phyloP scores from a whole-genome alignment of 768 basidiomycete species.

The Glaciozyma martinii region DNA sequence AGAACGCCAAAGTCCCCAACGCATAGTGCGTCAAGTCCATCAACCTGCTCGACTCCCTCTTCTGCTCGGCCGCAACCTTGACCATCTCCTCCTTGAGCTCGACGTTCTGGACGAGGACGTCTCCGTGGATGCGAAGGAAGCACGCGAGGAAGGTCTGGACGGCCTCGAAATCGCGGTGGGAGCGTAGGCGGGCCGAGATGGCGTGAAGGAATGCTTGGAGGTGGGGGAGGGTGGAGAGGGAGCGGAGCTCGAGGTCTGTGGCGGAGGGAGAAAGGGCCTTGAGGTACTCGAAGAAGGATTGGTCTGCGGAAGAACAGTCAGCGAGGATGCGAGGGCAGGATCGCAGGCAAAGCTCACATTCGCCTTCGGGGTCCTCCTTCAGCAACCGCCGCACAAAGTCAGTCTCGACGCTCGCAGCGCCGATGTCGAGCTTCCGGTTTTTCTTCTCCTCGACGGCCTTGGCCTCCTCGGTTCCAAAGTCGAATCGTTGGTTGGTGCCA shows the following conservation, averaged over 20 bases:
- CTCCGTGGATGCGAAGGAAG: conserved; percentile 75
- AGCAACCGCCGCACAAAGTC: conserved; percentile 60
- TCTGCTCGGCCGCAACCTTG: conserved; percentile 56
- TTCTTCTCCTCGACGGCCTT: conserved; percentile 41
- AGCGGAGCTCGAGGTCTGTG: conserved; percentile 80
- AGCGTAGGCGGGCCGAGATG: conserved; percentile 59
- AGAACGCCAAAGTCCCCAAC: conserved; percentile 41
- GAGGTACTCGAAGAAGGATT: conserved; percentile 69
- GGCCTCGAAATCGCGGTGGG: conserved; percentile 87
- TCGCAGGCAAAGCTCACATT: conserved; percentile 55
- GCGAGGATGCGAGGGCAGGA: background rate
- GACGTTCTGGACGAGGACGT: conserved; percentile 58
- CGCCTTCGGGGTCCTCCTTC: conserved; percentile 50
- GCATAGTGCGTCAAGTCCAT: conserved; percentile 40
- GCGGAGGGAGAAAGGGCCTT: conserved; percentile 85
- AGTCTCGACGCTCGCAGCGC: conserved; percentile 51
- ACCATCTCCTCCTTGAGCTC: conserved; percentile 57
- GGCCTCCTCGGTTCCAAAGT: conserved; percentile 41
- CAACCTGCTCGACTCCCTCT: conserved; percentile 66
- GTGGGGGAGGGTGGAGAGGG: conserved; percentile 56
- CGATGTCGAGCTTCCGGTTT: conserved; percentile 49
- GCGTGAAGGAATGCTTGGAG: conserved; percentile 64
- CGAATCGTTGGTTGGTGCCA: conserved; percentile 77
- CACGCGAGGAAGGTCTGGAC: conserved; percentile 79
- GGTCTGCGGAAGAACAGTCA: conserved; percentile 47